Evolutionary conservation across 306 rosid species (phyloP).

Genomic region (Crataegus laevigata): DNA sequence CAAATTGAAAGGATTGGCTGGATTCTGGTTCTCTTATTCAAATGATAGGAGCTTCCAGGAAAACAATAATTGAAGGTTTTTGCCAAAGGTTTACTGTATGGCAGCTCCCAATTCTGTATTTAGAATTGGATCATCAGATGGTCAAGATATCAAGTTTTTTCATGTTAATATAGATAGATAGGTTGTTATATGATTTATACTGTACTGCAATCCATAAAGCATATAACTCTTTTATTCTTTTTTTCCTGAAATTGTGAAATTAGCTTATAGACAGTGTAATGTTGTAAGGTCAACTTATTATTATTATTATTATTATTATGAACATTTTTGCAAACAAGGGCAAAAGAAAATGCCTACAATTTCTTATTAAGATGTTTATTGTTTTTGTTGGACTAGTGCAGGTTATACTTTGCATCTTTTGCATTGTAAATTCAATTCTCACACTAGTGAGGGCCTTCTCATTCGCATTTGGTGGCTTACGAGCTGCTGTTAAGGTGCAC

Average conservation of each 20-base stretch:
- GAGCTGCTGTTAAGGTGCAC: slow-evolving; percentile 85
- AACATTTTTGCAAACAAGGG: too few species aligned
- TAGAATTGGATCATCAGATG: not conserved
- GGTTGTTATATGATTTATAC: not conserved
- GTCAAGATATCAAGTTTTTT: not conserved
- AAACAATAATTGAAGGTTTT: not conserved
- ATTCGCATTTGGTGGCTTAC: slow-evolving; percentile 91
- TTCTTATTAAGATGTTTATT: not conserved
- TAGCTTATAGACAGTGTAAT: too few species aligned
- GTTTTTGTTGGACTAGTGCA: slow-evolving; percentile 29
- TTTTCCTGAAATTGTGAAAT: too few species aligned
- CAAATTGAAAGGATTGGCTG: not conserved
- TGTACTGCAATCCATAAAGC: not conserved
- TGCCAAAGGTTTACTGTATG: not conserved
- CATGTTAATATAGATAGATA: not conserved
- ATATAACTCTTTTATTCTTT: too few species aligned
- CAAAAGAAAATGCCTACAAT: too few species aligned
- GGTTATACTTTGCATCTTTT: slow-evolving; percentile 75
- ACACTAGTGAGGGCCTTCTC: slow-evolving; percentile 93
- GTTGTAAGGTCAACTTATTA: too few species aligned
- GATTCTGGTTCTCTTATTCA: not conserved
- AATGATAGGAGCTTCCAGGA: not conserved
- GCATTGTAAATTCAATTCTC: slow-evolving; percentile 67
- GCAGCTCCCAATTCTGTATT: not conserved
- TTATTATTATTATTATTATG: too few species aligned